Evolutionary conservation across 108 stramenopile species (phyloP).

Genomic region (Cylindrotheca fusiformis): DNA sequence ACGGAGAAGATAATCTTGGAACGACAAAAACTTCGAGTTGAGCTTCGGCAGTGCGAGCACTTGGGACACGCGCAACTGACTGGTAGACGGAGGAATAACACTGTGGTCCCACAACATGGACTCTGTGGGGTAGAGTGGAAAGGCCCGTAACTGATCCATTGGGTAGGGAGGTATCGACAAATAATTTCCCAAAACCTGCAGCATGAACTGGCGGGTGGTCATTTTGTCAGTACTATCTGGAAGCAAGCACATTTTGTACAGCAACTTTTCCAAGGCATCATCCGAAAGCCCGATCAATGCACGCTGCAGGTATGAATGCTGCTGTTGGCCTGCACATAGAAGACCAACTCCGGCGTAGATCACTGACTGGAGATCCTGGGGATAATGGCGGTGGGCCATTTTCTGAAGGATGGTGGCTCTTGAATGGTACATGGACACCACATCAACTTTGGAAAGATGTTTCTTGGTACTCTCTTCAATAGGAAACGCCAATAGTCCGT

Average conservation of each 20-base stretch:
- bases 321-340: conserved; percentile 28
- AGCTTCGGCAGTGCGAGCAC: conserved; percentile 90
- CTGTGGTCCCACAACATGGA: conserved; percentile 85
- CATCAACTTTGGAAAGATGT: conserved; percentile 34
- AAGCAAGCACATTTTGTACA: conserved; percentile 73
- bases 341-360: conserved; percentile 70
- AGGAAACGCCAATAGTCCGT: conserved; percentile 36
- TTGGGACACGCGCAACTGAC: conserved; percentile 20
- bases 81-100: conserved; percentile 56
- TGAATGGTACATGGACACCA: conserved; percentile 37
- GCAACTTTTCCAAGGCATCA: conserved; percentile 57
- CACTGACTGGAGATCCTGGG: conserved; percentile 50
- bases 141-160: conserved; percentile 48
- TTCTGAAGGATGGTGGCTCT: conserved; percentile 70
- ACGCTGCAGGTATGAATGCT: conserved; percentile 24
- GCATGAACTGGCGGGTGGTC: conserved; percentile 34
- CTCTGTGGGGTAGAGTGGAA: conserved; percentile 91
- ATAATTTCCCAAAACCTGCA: conserved; percentile 61
- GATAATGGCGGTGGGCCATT: conserved; percentile 68
- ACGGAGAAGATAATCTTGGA: conserved; percentile 87
- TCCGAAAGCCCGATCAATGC: conserved; percentile 53
- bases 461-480: conserved; percentile 28
- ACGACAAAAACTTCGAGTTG: conserved; percentile 85
- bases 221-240: conserved; percentile 33
- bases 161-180: conserved; percentile 65